Base-by-base conservation (phyloP, 768 basidiomycete species). In the Boletus fagicola region DNA sequence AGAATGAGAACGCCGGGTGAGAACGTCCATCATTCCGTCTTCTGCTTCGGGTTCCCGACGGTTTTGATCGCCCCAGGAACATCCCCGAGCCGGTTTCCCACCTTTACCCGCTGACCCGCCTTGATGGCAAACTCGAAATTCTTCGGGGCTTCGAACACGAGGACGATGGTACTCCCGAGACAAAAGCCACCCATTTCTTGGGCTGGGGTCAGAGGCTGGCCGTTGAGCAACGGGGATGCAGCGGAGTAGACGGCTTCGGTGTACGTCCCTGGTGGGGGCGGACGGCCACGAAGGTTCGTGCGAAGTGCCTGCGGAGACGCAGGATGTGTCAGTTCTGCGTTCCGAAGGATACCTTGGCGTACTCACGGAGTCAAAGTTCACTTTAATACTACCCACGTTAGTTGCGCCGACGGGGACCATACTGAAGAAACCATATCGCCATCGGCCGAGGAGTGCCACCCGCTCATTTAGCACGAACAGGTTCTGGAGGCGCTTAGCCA, bases 321-420 rank as follows among this genome's bases (percentile, higher is more conserved):
- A 33, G 13, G 35, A 28, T 42, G 4, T 18, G 24, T 60, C 42
- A 53, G 43, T 39, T 55, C 44, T 56, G 35, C 2, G 5, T 22
- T 13, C 2, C 13, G n/a, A 15, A 49, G 20, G 10, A 43, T 46
- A 30, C 54, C 12, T 18, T 26, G 24, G n/a, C 13, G 55, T 30
- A 43, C 71, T 51, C 45, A 88, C 90, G 69, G 88, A 79, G 72
- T 99, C 97, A 72, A 99, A 99, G 71, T 97, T 95, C 68, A 99
- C 82, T 62, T 88, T 88, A 74, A 99, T 98, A 61, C 88, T 90
- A 5, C 97, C 97, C 51, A 98, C 97, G 71, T 99, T 98, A 12
- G 96, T 98, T 2, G 97, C 97, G 3, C 97, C 97, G 30, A 99
- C 96, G 11, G 97, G 97, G 0, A 97, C 86, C 94, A 98, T 98